A percentile compares a stretch with the other conserved stretches of the same genome.
These are phyloP conservation scores for Bacidia gigantensis DNA, from an alignment of 495 filamentous ascomycete genomes.

Conservation along the genomic window DNA sequence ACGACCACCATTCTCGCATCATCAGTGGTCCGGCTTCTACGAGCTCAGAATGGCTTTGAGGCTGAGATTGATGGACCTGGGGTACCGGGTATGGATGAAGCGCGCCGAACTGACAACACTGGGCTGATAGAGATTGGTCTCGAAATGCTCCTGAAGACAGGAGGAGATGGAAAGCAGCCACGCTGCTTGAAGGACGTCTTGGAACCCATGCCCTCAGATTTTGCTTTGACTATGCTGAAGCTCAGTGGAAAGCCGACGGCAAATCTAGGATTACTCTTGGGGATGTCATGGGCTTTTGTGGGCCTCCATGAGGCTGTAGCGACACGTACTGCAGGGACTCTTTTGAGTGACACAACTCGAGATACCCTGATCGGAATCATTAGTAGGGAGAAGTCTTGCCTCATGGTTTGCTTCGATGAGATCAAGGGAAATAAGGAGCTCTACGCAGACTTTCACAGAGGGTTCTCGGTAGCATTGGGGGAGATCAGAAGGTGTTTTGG, in stretches of 20 bases:
- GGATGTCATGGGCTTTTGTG: slow-evolving; percentile 17
- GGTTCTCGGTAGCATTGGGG: slow-evolving; percentile 15
- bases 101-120: slow-evolving; percentile 9
- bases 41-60: slow-evolving; percentile 25
- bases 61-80: slow-evolving; percentile 13
- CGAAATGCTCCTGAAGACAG: slow-evolving; percentile 16
- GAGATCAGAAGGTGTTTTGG: slow-evolving; percentile 17
- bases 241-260: slow-evolving; percentile 15
- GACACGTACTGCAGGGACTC: slow-evolving; percentile 6
- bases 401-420: slow-evolving; percentile 16
- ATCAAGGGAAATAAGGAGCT: slow-evolving; percentile 9
- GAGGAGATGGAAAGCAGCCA: neutral
- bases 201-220: slow-evolving; percentile 18
- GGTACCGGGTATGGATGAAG: slow-evolving; percentile 25
- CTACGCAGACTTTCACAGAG: slow-evolving; percentile 12
- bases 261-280: slow-evolving; percentile 18
- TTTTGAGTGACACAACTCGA: slow-evolving; percentile 9
- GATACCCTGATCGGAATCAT: slow-evolving; percentile 10
- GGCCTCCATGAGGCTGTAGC: slow-evolving; percentile 18
- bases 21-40: slow-evolving; percentile 23
- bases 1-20: slow-evolving; percentile 18
- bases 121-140: slow-evolving; percentile 25
- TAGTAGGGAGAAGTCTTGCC: slow-evolving; percentile 15
- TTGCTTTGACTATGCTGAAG: slow-evolving; percentile 20
- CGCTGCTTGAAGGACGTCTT: slow-evolving; percentile 15